phyloP scores from a whole-genome alignment of 257 asterid species.

The Capsicum baccatum region DNA sequence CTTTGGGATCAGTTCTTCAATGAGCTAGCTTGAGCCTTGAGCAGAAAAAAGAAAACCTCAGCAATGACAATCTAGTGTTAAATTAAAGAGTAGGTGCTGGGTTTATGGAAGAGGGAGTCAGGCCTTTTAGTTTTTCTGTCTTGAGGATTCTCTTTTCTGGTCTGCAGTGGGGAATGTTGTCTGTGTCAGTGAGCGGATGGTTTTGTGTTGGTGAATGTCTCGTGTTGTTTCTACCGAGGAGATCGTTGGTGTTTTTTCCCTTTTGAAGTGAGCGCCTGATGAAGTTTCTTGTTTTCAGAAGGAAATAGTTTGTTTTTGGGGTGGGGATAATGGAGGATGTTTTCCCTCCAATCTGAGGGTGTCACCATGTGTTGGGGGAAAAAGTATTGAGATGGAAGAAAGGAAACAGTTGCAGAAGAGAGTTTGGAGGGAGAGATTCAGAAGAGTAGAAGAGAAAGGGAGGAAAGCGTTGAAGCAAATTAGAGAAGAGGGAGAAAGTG shows the following conservation, averaged over 20 bases:
- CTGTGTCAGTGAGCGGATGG: background rate
- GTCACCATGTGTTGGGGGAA: background rate
- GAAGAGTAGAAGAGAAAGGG: background rate
- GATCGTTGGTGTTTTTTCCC: background rate
- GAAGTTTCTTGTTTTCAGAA: background rate
- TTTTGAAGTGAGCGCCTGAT: background rate
- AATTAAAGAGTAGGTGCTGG: background rate
- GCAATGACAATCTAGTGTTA: background rate
- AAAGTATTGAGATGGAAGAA: background rate
- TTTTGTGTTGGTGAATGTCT: background rate
- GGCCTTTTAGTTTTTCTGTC: background rate
- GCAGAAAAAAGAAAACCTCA: background rate
- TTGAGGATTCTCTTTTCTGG: background rate
- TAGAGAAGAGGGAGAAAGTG: slow-evolving; percentile 16
- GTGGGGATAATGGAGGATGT: background rate
- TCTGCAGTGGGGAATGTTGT: background rate
- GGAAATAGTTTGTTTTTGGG: slow-evolving; percentile 2
- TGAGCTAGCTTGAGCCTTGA: background rate
- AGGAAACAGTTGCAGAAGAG: slow-evolving; percentile 12
- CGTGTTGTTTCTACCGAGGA: background rate
- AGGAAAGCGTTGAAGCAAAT: slow-evolving; percentile 14
- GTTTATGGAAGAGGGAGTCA: background rate
- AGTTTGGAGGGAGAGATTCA: slow-evolving; percentile 4
- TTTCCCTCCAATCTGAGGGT: slow-evolving; percentile 1
- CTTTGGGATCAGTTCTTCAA: background rate